Percentiles rank a stretch among this genome's conserved stretches.
Conservation (phyloP, 2,329 filamentous ascomycete genomes). For the Paecilomyces niveus region DNA sequence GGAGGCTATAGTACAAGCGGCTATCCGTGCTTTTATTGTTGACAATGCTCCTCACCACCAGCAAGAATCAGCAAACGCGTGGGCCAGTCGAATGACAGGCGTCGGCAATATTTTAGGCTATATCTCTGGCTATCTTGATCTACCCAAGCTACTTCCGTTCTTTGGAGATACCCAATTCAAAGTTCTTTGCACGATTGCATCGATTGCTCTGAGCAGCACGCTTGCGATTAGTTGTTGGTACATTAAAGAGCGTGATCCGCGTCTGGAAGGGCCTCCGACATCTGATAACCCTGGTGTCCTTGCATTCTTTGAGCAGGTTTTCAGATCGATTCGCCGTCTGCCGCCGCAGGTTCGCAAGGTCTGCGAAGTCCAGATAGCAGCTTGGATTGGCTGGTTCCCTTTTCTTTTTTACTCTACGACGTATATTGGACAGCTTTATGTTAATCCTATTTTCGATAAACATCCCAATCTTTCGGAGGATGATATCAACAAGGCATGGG, state of each 20-base stretch:
- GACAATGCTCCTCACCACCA: conserved; percentile 89
- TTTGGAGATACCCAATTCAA: conserved; percentile 89
- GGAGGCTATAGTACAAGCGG: conserved; percentile 64
- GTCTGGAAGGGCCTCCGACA: conserved; percentile 58
- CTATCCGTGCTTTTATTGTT: conserved; percentile 84
- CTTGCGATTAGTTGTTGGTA: conserved; percentile 61
- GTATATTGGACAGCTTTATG: conserved; percentile 88
- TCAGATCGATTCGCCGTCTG: conserved; percentile 67
- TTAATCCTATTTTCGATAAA: conserved; percentile 68
- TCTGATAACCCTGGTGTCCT: conserved; percentile 59
- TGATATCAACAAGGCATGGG: conserved; percentile 74
- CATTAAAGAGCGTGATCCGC: conserved; percentile 75
- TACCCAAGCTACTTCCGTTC: conserved; percentile 68
- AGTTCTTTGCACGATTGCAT: conserved; percentile 79
- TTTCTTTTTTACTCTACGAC: conserved; percentile 94
- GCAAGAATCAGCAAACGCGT: conserved; percentile 88
- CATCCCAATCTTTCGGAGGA: conserved; percentile 71
- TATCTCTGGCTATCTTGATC: conserved; percentile 74
- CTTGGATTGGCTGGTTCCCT: conserved; percentile 94
- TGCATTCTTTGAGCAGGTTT: conserved; percentile 72
- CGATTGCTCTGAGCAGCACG: conserved; percentile 62
- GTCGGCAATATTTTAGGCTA: conserved; percentile 89
- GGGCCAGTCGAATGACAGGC: conserved; percentile 81
- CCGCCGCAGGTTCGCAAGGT: conserved; percentile 77
- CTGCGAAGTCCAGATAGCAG: conserved; percentile 74